These are phyloP conservation scores for Zygoascus flipseniorum DNA, from an alignment of 805 yeast species.

Conservation along the genomic window DNA sequence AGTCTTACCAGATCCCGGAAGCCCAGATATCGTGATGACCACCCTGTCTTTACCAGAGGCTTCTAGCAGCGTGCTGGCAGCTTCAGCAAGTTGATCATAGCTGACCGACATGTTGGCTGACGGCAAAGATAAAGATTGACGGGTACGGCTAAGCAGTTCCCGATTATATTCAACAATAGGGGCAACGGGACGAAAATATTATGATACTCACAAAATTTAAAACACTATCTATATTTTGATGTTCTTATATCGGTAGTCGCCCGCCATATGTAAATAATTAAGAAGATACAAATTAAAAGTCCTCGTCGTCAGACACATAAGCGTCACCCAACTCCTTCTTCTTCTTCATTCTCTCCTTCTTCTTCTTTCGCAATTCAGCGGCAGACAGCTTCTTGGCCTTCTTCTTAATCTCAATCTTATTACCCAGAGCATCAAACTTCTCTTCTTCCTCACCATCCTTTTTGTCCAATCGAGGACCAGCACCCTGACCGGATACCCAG, in stretches of 20 bases:
- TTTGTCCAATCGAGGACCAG: conserved; percentile 99
- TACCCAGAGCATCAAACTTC: conserved; percentile 99
- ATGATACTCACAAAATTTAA: not conserved
- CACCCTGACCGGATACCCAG: conserved; percentile 99
- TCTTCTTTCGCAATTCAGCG: conserved; percentile 99
- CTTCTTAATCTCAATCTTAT: conserved; percentile 94
- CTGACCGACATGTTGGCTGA: not conserved
- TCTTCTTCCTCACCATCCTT: conserved; percentile 93
- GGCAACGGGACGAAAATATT: not conserved
- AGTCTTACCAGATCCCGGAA: conserved; percentile 83
- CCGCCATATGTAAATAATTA: not conserved
- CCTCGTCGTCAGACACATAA: conserved; percentile 96
- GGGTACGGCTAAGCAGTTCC: not conserved
- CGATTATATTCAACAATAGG: too few relatives aligned
- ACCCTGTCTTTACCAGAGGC: conserved; percentile 29
- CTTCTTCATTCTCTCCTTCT: conserved; percentile 99
- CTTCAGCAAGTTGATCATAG: conserved; percentile 7
- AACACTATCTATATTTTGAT: not conserved
- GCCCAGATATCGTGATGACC: conserved; percentile 57
- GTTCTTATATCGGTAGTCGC: not conserved
- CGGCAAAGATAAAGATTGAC: not conserved
- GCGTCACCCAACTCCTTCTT: conserved; percentile 99
- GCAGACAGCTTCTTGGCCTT: conserved; percentile 97
- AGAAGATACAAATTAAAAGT: conserved; percentile 39
- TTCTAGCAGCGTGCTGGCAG: conserved; percentile 6